Evolutionary conservation across 2,329 filamentous ascomycete species (phyloP), one percentile per base, ranked within the genome.

Genomic region (Penicillium corylophilum): DNA sequence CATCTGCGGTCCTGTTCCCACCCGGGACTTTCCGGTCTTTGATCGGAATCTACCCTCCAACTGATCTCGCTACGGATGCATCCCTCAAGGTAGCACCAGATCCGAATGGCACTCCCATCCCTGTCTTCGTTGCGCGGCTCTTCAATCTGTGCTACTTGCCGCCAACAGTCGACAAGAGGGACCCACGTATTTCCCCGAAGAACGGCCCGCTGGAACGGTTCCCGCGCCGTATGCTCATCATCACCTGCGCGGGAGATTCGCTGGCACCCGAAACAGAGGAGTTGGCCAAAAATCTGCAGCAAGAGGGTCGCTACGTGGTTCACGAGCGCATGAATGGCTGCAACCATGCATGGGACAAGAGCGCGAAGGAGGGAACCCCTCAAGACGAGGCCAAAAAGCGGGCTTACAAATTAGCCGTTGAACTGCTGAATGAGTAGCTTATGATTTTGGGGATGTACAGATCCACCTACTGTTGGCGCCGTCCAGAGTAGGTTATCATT

Each of bases 331-430:
- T 73, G 63, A 56, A 67, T 35, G 64, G 61, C 4, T 71, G 70
- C 46, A 60, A 59, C 31, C 74, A 77, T 56, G 73, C 47, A n/a
- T 75, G 68, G 62, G 72, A 76, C 48, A 73, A 75, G 53, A 56
- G 46, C n/a, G 55, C 62, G 6, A 50, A 47, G 41, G 49, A 61
- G 24, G 69, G 64, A 22, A 64, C 64, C 10, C 51, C 62, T 39
- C 53, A 70, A 40, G 56, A 53, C 20, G 50, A 63, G 44, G 65
- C 63, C n/a, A 69, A 64, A 48, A 65, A 72, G 22, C 64, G 66
- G 50, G 66, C 67, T 12, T 74, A 75, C 55, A 51, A 50, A 2
- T 47, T 73, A 50, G 69, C 64, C 2, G 57, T 71, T 40, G 57
- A 70, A 12, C 61, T 70, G 60, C 50, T 70, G 50, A 62, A 59